Evolutionary conservation across 108 stramenopile species (phyloP), one percentile per base, ranked within the genome.

Genomic region (Schizochytrium sp.): DNA sequence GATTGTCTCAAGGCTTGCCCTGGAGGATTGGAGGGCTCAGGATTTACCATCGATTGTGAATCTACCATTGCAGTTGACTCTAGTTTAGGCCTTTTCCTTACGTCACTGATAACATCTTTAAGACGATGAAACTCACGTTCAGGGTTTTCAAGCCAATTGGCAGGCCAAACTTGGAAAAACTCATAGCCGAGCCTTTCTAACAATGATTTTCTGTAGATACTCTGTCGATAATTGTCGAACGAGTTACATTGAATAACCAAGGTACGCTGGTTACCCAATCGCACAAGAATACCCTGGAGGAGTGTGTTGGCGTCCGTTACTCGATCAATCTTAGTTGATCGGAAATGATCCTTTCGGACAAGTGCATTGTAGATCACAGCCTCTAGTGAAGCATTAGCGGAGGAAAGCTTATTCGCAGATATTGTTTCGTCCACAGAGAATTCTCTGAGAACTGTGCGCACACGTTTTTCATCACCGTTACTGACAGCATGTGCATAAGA

Each of bases 201-300:
- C 76, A 83, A 38, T n/a, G 38, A 49, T n/a, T 55, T 49, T 17
- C 76, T 47, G 76, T 83, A 55, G 28, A 83, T 49, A 53, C 19
- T n/a, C 53, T 49, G n/a, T 17, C 76, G 47, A 3, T 49, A 83
- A 53, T 28, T 83, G 47, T 83, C 76, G 53, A 55, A 55, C 0
- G 76, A 49, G 76, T 83, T 83, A 53, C 76, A 83, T 53, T 83
- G 50, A 42, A 83, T 83, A 8, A 83, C 76, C 5, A 83, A 53
- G 2, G 50, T 83, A 1, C 28, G 76, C 10, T 47, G 76, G 47
- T 83, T 55, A 5, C n/a, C 28, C 8, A 83, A 50, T 38, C 76
- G 76, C 0, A 83, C 76, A 5, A 83, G 10, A 83, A 83, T 83
- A 5, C 76, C 76, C 53, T 55, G 47, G 50, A 83, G 55, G 45